Evolutionary conservation across 495 filamentous ascomycete genomes (phyloP), one percentile per base, ranked within the genome.

Genomic region (Aspergillus conjunctus): DNA sequence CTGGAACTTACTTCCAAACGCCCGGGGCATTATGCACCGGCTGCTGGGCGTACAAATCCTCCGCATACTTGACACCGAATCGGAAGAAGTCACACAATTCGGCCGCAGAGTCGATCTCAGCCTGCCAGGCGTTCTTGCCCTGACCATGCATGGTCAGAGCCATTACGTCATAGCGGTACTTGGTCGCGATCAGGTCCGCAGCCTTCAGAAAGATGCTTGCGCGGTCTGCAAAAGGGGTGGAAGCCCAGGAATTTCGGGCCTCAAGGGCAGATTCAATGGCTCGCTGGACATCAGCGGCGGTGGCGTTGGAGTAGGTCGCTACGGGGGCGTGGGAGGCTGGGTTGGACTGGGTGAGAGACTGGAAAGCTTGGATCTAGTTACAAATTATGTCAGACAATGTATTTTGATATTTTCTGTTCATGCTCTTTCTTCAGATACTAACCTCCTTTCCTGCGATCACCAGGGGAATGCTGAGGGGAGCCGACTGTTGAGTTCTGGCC

Each of bases 101-200:
- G 2, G 93, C 93, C 4, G 93, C 93, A 22, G 93, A 86, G 74
- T 97, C 92, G 64, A 97, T 96, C 83, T 97, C 92, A 18, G 92
- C 92, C 73, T 97, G 92, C 91, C 91, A 96, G 22, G 89, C 90
- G 73, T 96, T 96, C 82, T 97, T 97, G 62, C 92, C 92, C 73
- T 97, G 92, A 32, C 92, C 92, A 21, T 96, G 81, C 83, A 97
- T 96, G 8, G 92, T 97, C 39, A 91, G 83, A 7, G 93, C 92
- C 88, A 96, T 93, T 57, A 97, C 79, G 59, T 94, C 90, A 72
- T 95, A 95, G 65, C 92, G 85, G 77, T 97, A 96, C 74, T 96
- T 96, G 61, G 85, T 87, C 34, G 90, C 79, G 66, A 97, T 87
- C 57, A 97, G 77, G 69, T 96, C 92, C 11, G 92, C 92, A 1